Evolutionary conservation across 805 yeast genomes (phyloP).

Genomic region (Citeromyces nyonsensis): DNA sequence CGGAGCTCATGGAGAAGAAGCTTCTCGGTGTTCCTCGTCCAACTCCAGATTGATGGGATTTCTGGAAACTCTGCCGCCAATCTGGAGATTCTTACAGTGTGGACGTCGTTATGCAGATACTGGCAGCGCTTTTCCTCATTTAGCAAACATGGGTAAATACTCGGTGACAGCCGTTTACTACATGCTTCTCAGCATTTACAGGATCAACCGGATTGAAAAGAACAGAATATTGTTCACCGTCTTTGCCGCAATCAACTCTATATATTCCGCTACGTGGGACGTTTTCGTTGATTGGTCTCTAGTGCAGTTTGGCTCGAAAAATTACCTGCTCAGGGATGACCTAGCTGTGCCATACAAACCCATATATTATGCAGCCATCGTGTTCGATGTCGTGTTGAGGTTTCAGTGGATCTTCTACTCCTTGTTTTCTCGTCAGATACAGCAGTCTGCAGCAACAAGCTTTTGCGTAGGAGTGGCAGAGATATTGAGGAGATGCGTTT

Average conservation of each 20-base stretch:
- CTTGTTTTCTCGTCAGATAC: conserved; percentile 57
- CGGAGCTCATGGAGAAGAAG: conserved; percentile 19
- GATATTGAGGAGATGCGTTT: conserved; percentile 64
- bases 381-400: conserved; percentile 57
- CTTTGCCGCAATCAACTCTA: conserved; percentile 61
- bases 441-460: conserved; percentile 79
- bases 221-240: conserved; percentile 48
- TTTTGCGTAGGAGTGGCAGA: conserved; percentile 78
- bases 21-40: conserved; percentile 57
- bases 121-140: conserved; percentile 92
- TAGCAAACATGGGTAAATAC: conserved; percentile 79
- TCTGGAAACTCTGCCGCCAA: conserved; percentile 68
- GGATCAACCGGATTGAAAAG: conserved; percentile 33
- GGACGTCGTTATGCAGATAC: conserved; percentile 83
- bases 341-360: conserved; percentile 44
- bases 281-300: conserved; percentile 93
- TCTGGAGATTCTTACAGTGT: conserved; percentile 88
- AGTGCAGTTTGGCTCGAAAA: conserved; percentile 45
- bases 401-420: conserved; percentile 91
- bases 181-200: conserved; percentile 59
- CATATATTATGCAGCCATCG: conserved; percentile 61
- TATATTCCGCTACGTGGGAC: conserved; percentile 72
- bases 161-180: conserved; percentile 50
- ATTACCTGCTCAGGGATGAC: conserved; percentile 53
- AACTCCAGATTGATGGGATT: conserved; percentile 71